phyloP scores from a whole-genome alignment of 2,329 filamentous ascomycete genomes.

The Talaromyces sp. region DNA sequence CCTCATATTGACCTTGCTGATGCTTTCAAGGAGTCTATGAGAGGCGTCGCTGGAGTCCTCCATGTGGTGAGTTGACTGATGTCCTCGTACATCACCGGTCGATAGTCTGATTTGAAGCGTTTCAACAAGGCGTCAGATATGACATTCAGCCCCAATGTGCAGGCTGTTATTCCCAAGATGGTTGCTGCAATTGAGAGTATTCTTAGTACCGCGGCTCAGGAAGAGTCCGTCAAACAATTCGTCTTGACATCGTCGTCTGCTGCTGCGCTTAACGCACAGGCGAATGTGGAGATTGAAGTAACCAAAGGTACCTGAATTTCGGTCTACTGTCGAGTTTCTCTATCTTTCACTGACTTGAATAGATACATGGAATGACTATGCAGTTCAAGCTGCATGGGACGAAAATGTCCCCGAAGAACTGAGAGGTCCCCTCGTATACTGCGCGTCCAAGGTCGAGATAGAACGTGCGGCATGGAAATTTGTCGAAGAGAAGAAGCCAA shows the following conservation, averaged over 20 bases:
- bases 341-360: background rate
- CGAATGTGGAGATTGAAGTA: conserved; percentile 15
- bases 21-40: background rate
- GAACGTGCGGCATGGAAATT: conserved; percentile 50
- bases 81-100: background rate
- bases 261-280: conserved; percentile 7
- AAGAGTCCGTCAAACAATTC: conserved; percentile 19
- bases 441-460: conserved; percentile 45
- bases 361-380: conserved; percentile 12
- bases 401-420: conserved; percentile 23
- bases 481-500: no score
- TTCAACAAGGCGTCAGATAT: conserved; percentile 8
- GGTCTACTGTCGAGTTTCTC: no score
- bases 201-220: conserved; percentile 18
- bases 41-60: background rate
- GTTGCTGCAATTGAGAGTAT: conserved; percentile 13
- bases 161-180: background rate
- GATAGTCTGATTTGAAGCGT: background rate
- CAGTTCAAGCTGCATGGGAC: background rate
- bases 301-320: conserved; percentile 20
- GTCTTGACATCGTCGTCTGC: no score
- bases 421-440: conserved; percentile 32
- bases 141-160: background rate
- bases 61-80: conserved; percentile 1
- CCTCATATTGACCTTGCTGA: background rate